phyloP scores from a whole-genome alignment of 2,329 filamentous ascomycete genomes.

The Cladosporium sp. region DNA sequence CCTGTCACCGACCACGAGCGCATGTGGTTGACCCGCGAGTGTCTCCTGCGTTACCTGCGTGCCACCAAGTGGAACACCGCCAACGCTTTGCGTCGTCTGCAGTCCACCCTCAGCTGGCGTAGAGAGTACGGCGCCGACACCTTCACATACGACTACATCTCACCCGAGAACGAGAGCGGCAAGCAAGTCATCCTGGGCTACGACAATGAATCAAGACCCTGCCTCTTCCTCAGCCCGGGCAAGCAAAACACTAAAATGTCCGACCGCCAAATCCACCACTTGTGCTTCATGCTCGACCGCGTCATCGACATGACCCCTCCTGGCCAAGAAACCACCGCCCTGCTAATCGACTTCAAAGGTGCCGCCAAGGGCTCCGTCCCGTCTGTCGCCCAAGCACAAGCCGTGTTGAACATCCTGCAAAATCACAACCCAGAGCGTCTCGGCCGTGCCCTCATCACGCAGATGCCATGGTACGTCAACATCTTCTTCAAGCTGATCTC shows the following conservation, averaged over 20 bases:
- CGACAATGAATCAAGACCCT: constrained; percentile 80
- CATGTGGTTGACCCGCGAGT: constrained; percentile 89
- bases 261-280: constrained; percentile 83
- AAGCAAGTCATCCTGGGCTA: constrained; percentile 90
- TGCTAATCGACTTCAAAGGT: constrained; percentile 89
- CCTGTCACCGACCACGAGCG: constrained; percentile 75
- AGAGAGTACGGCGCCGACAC: constrained; percentile 81
- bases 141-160: constrained; percentile 81
- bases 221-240: constrained; percentile 83
- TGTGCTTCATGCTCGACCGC: constrained; percentile 94
- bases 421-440: constrained; percentile 93
- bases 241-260: constrained; percentile 88
- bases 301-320: constrained; percentile 82
- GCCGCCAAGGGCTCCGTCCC: constrained; percentile 73
- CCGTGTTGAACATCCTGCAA: constrained; percentile 87
- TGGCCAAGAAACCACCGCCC: constrained; percentile 77
- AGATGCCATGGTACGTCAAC: constrained; percentile 85
- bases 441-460: constrained; percentile 82
- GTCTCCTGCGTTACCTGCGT: constrained; percentile 84
- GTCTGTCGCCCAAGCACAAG: constrained; percentile 68
- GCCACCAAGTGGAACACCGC: constrained; percentile 84
- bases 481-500: constrained; percentile 96
- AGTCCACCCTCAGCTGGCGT: constrained; percentile 79
- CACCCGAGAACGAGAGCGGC: constrained; percentile 90
- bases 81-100: constrained; percentile 73